Evolutionary conservation across 75 land plant genomes (phyloP).

Genomic region (Picea sitchensis): DNA sequence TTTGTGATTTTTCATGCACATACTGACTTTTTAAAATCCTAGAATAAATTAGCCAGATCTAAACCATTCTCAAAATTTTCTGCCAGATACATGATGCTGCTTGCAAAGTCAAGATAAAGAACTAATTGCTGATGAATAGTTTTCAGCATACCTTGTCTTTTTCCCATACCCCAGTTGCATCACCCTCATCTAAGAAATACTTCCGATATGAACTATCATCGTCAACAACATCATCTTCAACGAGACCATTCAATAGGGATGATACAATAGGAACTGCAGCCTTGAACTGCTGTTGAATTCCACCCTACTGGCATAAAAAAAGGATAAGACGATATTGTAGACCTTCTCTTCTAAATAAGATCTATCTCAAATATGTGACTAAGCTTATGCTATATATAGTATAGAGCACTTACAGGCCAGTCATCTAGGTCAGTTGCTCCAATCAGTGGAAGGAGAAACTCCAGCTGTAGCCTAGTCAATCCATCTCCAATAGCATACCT

Average conservation of each 20-base stretch:
- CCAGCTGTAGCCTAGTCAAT: constrained; percentile 27
- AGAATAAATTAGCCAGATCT: neutral
- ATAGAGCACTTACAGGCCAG: constrained; percentile 36
- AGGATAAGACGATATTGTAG: neutral
- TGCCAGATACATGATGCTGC: neutral
- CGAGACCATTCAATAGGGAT: constrained; percentile 29
- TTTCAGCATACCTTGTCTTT: constrained; percentile 26
- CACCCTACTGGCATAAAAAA: constrained; percentile 24
- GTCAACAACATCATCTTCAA: constrained; percentile 13
- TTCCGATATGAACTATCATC: constrained; percentile 18
- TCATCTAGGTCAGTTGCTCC: constrained; percentile 59
- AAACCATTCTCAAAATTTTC: neutral
- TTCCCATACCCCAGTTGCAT: constrained; percentile 54
- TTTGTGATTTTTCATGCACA: neutral
- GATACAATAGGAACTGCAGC: constrained; percentile 45
- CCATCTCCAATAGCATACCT: constrained; percentile 43
- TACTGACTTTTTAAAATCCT: neutral
- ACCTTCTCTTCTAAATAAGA: constrained; percentile 1
- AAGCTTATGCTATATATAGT: no score
- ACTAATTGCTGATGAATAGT: neutral
- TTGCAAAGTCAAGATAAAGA: neutral
- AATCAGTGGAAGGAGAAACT: constrained; percentile 44
- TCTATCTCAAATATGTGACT: neutral
- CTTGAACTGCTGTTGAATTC: constrained; percentile 46
- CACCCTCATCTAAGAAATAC: constrained; percentile 43